phyloP scores from a whole-genome alignment of 768 basidiomycete genomes.

The Daedaleopsis sinensis region DNA sequence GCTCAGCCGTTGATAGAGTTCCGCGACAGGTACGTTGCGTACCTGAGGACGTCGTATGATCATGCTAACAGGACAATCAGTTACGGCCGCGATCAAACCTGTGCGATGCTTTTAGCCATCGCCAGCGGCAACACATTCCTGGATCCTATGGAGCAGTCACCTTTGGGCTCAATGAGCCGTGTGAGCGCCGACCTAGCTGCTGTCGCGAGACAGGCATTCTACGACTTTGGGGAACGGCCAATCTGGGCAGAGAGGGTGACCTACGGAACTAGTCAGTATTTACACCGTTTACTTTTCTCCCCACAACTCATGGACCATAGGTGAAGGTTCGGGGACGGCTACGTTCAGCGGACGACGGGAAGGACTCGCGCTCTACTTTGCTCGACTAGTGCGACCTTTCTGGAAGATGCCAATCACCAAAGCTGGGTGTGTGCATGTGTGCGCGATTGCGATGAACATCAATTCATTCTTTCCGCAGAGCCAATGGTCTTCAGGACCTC shows the following conservation, averaged over 20 bases:
- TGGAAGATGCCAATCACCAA: slow-evolving; percentile 85
- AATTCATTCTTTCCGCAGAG: slow-evolving; percentile 31
- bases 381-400: slow-evolving; percentile 80
- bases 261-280: slow-evolving; percentile 67
- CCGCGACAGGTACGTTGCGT: slow-evolving; percentile 68
- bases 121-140: slow-evolving; percentile 85
- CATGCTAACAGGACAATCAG: slow-evolving; percentile 41
- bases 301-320: slow-evolving; percentile 32
- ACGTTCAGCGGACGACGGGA: slow-evolving; percentile 88
- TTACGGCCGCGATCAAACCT: slow-evolving; percentile 90
- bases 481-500: slow-evolving; percentile 53
- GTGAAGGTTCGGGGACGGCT: slow-evolving; percentile 70
- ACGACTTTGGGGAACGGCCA: slow-evolving; percentile 83
- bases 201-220: slow-evolving; percentile 84
- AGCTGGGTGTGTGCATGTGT: slow-evolving; percentile 48
- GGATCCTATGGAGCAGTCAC: slow-evolving; percentile 53
- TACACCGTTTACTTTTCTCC: too few relatives aligned
- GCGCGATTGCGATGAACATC: background rate
- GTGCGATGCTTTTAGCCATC: slow-evolving; percentile 87
- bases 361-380: slow-evolving; percentile 85
- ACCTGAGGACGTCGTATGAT: background rate
- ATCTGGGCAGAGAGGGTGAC: slow-evolving; percentile 80
- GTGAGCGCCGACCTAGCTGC: slow-evolving; percentile 64
- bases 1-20: slow-evolving; percentile 83
- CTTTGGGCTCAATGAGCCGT: slow-evolving; percentile 48